These are phyloP conservation scores for Lactuca saligna DNA, from an alignment of 129 eudicot genomes.

Conservation along the genomic window DNA sequence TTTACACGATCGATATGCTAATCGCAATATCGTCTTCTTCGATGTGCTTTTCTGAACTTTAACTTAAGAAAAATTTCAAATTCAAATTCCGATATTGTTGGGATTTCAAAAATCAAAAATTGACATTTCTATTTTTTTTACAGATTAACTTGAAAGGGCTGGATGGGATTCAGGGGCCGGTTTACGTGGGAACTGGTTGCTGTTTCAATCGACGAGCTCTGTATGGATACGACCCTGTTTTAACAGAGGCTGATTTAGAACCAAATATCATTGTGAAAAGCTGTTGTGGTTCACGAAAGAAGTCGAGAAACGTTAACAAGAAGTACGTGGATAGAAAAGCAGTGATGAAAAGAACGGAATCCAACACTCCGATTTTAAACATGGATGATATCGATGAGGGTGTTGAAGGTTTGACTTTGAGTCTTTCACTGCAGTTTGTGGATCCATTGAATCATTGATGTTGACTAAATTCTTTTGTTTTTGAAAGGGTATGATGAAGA, in stretches of 20 bases:
- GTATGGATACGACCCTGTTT: constrained; percentile 81
- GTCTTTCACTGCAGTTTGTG: neutral
- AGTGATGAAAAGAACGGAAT: constrained; percentile 71
- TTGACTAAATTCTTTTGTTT: neutral
- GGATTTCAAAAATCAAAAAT: constrained; percentile 1
- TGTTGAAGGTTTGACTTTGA: constrained; percentile 51
- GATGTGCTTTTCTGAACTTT: constrained; percentile 49
- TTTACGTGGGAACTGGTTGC: constrained; percentile 93
- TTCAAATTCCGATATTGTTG: neutral
- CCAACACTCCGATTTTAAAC: constrained; percentile 72
- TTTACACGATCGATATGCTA: constrained; percentile 83
- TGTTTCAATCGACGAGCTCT: constrained; percentile 86
- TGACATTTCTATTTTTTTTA: constrained; percentile 12
- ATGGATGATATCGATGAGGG: constrained; percentile 84
- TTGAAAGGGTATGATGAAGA: constrained; percentile 76
- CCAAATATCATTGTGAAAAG: constrained; percentile 74
- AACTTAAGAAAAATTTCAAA: neutral
- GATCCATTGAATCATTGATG: neutral
- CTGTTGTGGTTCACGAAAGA: constrained; percentile 79
- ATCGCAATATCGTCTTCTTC: constrained; percentile 80
- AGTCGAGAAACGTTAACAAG: constrained; percentile 51
- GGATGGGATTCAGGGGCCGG: constrained; percentile 94
- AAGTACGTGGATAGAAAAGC: constrained; percentile 66
- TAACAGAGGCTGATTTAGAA: constrained; percentile 74
- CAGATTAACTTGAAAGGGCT: constrained; percentile 91